Percentiles rank a stretch among this genome's conserved stretches.
Evolutionary conservation across 2,329 filamentous ascomycete genomes (phyloP).

Genomic region (Tolypocladium album): DNA sequence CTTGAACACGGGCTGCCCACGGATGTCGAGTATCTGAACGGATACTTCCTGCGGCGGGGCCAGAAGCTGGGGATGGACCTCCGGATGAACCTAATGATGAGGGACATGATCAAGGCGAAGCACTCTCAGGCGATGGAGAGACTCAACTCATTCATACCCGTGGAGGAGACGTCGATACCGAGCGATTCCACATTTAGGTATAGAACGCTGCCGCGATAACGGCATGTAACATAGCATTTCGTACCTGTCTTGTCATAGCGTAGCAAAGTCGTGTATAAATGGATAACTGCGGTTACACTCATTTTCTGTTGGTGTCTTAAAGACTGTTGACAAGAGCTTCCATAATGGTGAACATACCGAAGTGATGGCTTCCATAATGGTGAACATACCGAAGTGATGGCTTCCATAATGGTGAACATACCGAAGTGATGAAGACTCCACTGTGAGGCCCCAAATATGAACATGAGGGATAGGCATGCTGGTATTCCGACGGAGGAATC

Average conservation of each 20-base stretch:
- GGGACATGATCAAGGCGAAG: conserved; percentile 65
- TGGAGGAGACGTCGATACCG: conserved; percentile 23
- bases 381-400: too few species aligned
- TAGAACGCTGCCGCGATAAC: conserved; percentile 3
- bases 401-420: too few species aligned
- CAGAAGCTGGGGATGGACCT: conserved; percentile 61
- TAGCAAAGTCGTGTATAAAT: conserved; percentile 5
- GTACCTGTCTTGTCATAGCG: neutral
- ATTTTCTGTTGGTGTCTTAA: too few species aligned
- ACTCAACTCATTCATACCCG: conserved; percentile 19
- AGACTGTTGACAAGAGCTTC: too few species aligned
- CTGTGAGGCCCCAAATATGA: too few species aligned
- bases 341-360: too few species aligned
- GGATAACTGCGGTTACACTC: neutral
- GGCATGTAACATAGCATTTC: neutral
- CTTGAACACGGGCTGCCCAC: conserved; percentile 51
- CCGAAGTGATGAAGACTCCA: too few species aligned
- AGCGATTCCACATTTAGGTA: conserved; percentile 13
- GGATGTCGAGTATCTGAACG: conserved; percentile 79
- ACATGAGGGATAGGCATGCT: too few species aligned
- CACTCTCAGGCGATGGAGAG: conserved; percentile 22
- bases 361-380: too few species aligned
- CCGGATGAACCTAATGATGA: conserved; percentile 61
- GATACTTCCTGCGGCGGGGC: conserved; percentile 71
- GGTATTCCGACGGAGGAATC: too few species aligned